Evolutionary conservation across 192 early-diverging fungal genomes (phyloP), one percentile per base, ranked within the genome.

Genomic region (Umbelopsis ramanniana): DNA sequence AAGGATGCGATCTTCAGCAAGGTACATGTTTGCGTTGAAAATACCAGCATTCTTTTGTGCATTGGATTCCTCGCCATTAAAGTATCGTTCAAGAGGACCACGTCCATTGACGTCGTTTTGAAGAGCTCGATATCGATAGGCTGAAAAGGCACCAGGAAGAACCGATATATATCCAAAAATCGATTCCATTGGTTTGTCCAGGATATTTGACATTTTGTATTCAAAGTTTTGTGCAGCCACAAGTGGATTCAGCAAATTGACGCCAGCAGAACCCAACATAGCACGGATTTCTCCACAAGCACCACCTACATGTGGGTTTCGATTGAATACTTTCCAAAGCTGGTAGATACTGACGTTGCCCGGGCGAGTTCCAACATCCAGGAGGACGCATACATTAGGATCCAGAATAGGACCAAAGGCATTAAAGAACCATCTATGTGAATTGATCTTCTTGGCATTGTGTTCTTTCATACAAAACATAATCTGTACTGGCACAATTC

Each of bases 401-500:
- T 90, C 72, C 35, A 93, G 67, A 37, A 83, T 70, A 17, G 88
- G 81, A 66, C 91, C 89, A 50, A 93, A 86, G 9, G 88, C 91
- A 22, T 89, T 89, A 74, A 93, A 93, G 77, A 91, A 93, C 92
- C 92, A 93, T 29, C 89, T 82, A 68, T 92, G 91, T 26, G 79
- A 83, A 69, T 92, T 92, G 74, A 92, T 89, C 70, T 89, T 90
- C 67, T 90, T 94, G 14, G 88, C 87, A 73, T 94, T 94, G 74
- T 93, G 88, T 78, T 94, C 93, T 79, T 94, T 94, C 12, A 94
- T 73, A 72, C 90, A 88, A 74, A 94, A 94, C 71, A 94, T 80
- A 33, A 86, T 85, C 78, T 93, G 93, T 29, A 90, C 85, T 35
- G 90, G 90, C 3, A 88, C 89, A 63, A 81, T 81, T 40, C 74